Percentiles rank a stretch among this genome's conserved stretches.
These are phyloP conservation scores for Spathaspora sp. DNA, from an alignment of 805 yeast species.

Conservation along the genomic window DNA sequence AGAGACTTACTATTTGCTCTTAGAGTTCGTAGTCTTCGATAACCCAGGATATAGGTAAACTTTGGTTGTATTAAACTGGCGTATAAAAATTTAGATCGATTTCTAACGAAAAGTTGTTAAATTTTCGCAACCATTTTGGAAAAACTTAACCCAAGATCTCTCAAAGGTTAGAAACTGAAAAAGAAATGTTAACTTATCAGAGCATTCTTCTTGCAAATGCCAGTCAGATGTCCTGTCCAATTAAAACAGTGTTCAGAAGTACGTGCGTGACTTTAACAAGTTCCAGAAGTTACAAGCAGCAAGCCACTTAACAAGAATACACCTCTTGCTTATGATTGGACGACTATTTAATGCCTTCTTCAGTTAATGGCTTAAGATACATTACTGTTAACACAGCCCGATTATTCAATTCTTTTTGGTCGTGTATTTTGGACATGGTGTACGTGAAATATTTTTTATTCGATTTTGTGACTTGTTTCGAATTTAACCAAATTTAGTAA, in stretches of 20 bases:
- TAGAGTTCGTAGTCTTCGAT: too few relatives aligned
- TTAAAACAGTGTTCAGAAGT: too few relatives aligned
- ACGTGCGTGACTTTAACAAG: too few relatives aligned
- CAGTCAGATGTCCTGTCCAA: too few relatives aligned
- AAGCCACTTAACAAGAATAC: too few relatives aligned
- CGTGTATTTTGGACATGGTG: not conserved
- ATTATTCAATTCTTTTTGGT: not conserved
- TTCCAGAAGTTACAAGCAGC: too few relatives aligned
- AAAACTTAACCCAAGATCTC: not conserved
- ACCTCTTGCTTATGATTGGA: not conserved
- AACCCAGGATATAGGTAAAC: too few relatives aligned
- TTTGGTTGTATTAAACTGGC: not conserved
- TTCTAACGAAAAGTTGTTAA: not conserved
- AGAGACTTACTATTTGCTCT: not conserved
- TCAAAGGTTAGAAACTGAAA: too few relatives aligned
- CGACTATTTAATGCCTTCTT: not conserved
- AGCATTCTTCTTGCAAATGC: too few relatives aligned
- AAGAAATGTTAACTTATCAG: not conserved
- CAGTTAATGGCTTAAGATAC: not conserved
- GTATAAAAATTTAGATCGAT: not conserved
- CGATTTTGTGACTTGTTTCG: not conserved
- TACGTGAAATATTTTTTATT: not conserved
- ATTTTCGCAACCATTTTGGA: not conserved
- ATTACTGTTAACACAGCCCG: not conserved
- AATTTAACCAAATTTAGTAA: not conserved